phyloP scores from a whole-genome alignment of 2,329 filamentous ascomycete species.

The Venturia pyrina region DNA sequence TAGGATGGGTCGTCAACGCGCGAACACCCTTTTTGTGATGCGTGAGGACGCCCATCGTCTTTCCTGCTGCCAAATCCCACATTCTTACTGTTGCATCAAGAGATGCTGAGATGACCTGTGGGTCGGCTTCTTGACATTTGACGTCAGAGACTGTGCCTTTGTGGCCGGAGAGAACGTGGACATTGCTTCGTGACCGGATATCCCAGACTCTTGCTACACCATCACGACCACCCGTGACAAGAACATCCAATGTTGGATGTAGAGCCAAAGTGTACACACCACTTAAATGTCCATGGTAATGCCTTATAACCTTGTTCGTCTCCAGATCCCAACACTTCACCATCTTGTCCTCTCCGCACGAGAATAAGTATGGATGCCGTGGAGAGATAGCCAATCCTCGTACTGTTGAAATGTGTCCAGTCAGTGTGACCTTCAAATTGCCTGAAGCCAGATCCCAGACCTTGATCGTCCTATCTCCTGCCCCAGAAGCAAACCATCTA shows the following conservation, averaged over 20 bases:
- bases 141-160: conserved; percentile 83
- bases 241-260: conserved; percentile 89
- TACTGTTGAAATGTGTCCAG: conserved; percentile 89
- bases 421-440: conserved; percentile 72
- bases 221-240: conserved; percentile 90
- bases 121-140: conserved; percentile 90
- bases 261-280: conserved; percentile 88
- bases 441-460: conserved; percentile 95
- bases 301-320: conserved; percentile 97
- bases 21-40: conserved; percentile 98
- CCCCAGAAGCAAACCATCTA: conserved; percentile 93
- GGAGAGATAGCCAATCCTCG: conserved; percentile 86
- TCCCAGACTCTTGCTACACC: conserved; percentile 96
- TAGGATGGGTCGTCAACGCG: conserved; percentile 72
- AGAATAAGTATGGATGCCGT: conserved; percentile 92
- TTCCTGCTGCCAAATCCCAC: conserved; percentile 93
- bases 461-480: conserved; percentile 94
- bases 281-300: conserved; percentile 94
- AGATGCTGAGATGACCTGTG: conserved; percentile 88
- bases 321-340: conserved; percentile 99
- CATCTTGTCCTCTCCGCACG: conserved; percentile 98
- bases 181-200: conserved; percentile 91
- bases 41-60: conserved; percentile 89
- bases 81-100: conserved; percentile 84
- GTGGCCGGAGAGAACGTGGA: conserved; percentile 87